A percentile compares a stretch with the other conserved stretches of the same genome.
phyloP scores from a whole-genome alignment of 305 asterid genomes.

The Fraxinus paxiana region DNA sequence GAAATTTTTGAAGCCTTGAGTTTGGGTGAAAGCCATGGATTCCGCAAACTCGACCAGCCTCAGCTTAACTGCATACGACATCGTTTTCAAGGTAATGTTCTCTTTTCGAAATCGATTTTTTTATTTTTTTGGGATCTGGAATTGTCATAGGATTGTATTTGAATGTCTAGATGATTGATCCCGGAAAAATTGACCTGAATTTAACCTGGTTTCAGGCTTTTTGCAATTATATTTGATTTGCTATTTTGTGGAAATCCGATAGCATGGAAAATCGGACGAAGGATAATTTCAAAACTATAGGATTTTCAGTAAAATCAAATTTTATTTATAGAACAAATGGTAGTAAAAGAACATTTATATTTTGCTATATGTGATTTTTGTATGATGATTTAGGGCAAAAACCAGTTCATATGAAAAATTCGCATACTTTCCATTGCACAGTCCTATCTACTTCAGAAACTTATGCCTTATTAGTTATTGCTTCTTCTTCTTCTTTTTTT shows the following conservation, averaged over 20 bases:
- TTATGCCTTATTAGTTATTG: background rate
- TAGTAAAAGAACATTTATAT: background rate
- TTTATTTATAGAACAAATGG: background rate
- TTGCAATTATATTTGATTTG: background rate
- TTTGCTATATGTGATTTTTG: background rate
- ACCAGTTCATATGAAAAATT: background rate
- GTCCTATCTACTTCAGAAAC: background rate
- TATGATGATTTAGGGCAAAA: background rate
- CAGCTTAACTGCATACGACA: constrained; percentile 29
- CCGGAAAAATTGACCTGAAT: constrained; percentile 5
- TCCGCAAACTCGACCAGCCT: constrained; percentile 33
- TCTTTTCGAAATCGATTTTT: background rate
- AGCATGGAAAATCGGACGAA: background rate
- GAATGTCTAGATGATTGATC: constrained; percentile 11
- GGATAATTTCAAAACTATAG: background rate
- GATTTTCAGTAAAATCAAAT: background rate
- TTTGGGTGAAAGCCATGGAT: constrained; percentile 37
- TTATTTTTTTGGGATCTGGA: background rate
- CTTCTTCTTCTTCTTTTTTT: no score
- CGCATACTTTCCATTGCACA: background rate
- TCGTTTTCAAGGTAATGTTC: background rate
- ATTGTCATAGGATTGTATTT: constrained; percentile 5
- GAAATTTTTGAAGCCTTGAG: background rate
- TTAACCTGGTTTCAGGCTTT: background rate
- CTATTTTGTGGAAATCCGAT: background rate